phyloP scores from a whole-genome alignment of 345 rosid genomes.

The Gossypium bickii region DNA sequence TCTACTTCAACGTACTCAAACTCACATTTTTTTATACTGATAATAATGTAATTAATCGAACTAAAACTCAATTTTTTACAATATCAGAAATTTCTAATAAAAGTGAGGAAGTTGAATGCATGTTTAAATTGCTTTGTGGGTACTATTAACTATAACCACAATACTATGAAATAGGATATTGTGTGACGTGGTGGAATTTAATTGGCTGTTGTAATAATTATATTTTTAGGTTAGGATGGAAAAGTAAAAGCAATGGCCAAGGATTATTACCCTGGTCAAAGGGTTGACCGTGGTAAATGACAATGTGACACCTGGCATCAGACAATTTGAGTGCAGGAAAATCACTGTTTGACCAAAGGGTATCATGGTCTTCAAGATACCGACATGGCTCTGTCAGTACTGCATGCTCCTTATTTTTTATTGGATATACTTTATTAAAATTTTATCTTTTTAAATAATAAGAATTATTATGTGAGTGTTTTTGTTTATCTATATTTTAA shows the following conservation, averaged over 20 bases:
- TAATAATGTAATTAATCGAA: no score
- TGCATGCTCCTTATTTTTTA: background rate
- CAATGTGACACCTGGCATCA: conserved; percentile 9
- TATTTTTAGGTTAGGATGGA: background rate
- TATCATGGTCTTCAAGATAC: conserved; percentile 14
- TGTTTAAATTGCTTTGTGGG: background rate
- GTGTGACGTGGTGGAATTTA: background rate
- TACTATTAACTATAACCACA: background rate
- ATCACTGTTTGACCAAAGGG: conserved; percentile 19
- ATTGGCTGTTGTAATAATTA: background rate
- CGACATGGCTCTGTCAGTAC: conserved; percentile 20
- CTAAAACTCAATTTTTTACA: fast-evolving
- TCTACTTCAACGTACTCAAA: fast-evolving
- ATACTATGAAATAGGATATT: background rate
- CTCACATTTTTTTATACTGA: fast-evolving
- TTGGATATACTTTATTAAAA: no score
- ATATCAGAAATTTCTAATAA: background rate
- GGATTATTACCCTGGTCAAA: conserved; percentile 15
- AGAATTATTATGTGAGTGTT: no score
- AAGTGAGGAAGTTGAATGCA: background rate
- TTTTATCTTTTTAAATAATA: no score
- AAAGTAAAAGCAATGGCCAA: background rate
- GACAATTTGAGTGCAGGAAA: background rate
- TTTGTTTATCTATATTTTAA: no score
- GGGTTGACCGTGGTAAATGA: conserved; percentile 10